These are phyloP conservation scores for Hypoxylon fragiforme DNA, from an alignment of 495 filamentous ascomycete genomes.

Conservation along the genomic window DNA sequence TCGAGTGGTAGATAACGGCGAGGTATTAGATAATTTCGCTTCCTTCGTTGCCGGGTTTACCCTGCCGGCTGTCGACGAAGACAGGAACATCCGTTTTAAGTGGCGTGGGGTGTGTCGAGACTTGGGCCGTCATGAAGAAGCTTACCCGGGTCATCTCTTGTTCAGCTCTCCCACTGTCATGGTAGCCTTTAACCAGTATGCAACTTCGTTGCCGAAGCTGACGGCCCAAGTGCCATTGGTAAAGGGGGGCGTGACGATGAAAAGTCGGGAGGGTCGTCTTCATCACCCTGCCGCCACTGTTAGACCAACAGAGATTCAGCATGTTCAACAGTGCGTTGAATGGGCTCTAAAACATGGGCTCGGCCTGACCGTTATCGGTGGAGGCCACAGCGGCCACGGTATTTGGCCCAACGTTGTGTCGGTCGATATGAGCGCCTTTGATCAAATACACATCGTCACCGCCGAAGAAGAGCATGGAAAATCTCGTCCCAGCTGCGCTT, in stretches of 20 bases:
- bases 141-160: slow-evolving; percentile 46
- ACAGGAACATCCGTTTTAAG: slow-evolving; percentile 41
- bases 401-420: slow-evolving; percentile 57
- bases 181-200: slow-evolving; percentile 55
- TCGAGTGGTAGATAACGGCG: slow-evolving; percentile 51
- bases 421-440: slow-evolving; percentile 62
- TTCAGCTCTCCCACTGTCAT: slow-evolving; percentile 59
- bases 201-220: slow-evolving; percentile 54
- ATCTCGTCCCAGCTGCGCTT: slow-evolving; percentile 33
- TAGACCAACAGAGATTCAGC: slow-evolving; percentile 52
- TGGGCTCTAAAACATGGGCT: slow-evolving; percentile 60
- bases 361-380: slow-evolving; percentile 58
- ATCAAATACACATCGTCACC: slow-evolving; percentile 52
- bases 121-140: slow-evolving; percentile 51
- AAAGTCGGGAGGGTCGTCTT: slow-evolving; percentile 57
- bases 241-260: slow-evolving; percentile 44
- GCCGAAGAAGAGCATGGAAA: slow-evolving; percentile 33
- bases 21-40: slow-evolving; percentile 57
- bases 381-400: slow-evolving; percentile 65
- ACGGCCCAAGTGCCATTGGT: slow-evolving; percentile 50
- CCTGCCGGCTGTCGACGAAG: slow-evolving; percentile 41
- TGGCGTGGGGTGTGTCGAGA: slow-evolving; percentile 55
- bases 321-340: slow-evolving; percentile 60
- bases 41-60: slow-evolving; percentile 56
- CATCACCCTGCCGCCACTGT: slow-evolving; percentile 50